Base-by-base conservation (phyloP, 306 rosid species). In the Lupinus albus region DNA sequence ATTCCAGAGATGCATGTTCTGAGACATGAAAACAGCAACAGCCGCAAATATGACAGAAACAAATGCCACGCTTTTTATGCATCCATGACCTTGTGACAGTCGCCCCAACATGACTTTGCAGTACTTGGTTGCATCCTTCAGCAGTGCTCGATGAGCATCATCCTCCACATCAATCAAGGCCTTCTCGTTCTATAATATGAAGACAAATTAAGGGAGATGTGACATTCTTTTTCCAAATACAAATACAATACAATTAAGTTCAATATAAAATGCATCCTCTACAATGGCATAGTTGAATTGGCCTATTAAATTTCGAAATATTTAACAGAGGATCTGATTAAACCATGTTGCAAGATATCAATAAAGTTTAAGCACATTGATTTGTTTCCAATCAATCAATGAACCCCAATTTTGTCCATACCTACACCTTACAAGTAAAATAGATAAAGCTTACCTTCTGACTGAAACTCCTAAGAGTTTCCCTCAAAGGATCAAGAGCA, bases 41-140 rank as follows among this genome's bases (percentile, higher is more conserved):
- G 68, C 77, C 15, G 79, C 81, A 11, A 82, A 59, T 33, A 42
- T 64, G 41, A 75, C 60, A 8, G 81, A 75, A 11, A 68, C 39
- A 14, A 82, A 13, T 47, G 78, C 64, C 81, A 82, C 42, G 86
- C 66, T 17, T 71, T 71, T 82, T 76, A 82, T 35, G 77, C 83
- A 82, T 25, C 83, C 83, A 56, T 57, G 63, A 46, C 74, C 83
- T 7, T 6, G 70, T 1, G 86, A 82, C 68, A 67, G 44, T 62
- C 46, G 80, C 44, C 74, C 55, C 50, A 75, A 62, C 21, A 79
- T 62, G 18, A 46, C 47, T 70, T 76, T 79, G 76, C 81, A 82
- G 56, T 67, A 54, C 64, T 78, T 72, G 81, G 79, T 68, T 13
- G 86, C 83, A 11, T 79, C 81, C 78, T 67, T 79, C 63, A 82